Evolutionary conservation across 306 rosid genomes (phyloP).

Genomic region (Fragaria vesca): DNA sequence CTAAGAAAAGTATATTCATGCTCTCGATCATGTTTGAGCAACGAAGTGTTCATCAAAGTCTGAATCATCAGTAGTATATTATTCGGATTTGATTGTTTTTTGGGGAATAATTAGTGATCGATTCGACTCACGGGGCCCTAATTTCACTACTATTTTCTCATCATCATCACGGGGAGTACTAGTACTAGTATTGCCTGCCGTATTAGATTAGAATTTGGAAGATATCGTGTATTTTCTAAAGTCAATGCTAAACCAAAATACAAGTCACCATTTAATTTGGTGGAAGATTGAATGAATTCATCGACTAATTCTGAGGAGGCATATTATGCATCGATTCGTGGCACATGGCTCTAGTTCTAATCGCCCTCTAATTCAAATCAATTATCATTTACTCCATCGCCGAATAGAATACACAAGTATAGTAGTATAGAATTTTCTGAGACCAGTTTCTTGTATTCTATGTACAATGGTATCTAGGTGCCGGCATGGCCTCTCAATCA

Average conservation of each 20-base stretch:
- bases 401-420: not conserved
- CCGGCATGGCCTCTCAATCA: conserved; percentile 8
- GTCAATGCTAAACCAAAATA: conserved; percentile 16
- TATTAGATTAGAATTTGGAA: not conserved
- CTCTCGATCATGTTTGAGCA: not conserved
- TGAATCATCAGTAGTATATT: not conserved
- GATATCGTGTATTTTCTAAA: conserved; percentile 7
- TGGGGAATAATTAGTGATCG: not conserved
- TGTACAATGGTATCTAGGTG: not conserved
- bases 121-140: conserved; percentile 24
- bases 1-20: not conserved
- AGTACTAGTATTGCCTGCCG: conserved; percentile 1
- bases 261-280: not conserved
- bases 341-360: not conserved
- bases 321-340: not conserved
- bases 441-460: not conserved
- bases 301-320: not conserved
- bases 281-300: not conserved
- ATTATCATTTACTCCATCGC: not conserved
- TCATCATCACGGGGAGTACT: conserved; percentile 36
- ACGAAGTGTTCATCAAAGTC: not conserved
- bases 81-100: not conserved
- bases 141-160: conserved; percentile 19
- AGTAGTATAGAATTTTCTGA: no score
- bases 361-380: conserved; percentile 8